Conservation (phyloP, 345 rosid genomes). For the Erucastrum elatum region DNA sequence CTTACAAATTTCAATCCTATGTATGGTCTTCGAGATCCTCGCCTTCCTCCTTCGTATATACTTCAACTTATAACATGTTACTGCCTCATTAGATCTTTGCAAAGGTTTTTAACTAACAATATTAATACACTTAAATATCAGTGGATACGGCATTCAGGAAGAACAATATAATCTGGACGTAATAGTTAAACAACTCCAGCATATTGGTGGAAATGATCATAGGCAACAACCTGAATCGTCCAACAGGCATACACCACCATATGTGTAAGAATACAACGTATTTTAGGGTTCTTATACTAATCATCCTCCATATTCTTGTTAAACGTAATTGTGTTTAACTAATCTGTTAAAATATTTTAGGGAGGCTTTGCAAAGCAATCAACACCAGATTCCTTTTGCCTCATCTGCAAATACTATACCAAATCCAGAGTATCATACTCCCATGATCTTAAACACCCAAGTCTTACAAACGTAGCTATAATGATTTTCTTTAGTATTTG, state of each 20-base stretch:
- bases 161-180: background rate
- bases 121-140: background rate
- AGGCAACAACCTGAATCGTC: constrained; percentile 12
- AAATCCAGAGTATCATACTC: constrained; percentile 1
- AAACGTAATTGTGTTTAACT: background rate
- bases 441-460: constrained; percentile 7
- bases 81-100: background rate
- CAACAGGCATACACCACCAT: background rate
- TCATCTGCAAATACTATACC: constrained; percentile 3
- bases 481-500: background rate
- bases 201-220: constrained; percentile 10
- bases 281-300: background rate
- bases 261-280: constrained; percentile 13
- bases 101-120: background rate
- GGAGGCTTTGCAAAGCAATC: background rate
- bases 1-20: constrained; percentile 11
- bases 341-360: constrained; percentile 8
- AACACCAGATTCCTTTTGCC: background rate
- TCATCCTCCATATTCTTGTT: background rate
- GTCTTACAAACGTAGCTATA: background rate
- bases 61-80: background rate
- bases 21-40: constrained; percentile 17
- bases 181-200: constrained; percentile 9
- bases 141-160: constrained; percentile 19
- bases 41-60: constrained; percentile 12